phyloP scores from a whole-genome alignment of 1,284 basidiomycete species.

The Cystobasidiaceae sp. region DNA sequence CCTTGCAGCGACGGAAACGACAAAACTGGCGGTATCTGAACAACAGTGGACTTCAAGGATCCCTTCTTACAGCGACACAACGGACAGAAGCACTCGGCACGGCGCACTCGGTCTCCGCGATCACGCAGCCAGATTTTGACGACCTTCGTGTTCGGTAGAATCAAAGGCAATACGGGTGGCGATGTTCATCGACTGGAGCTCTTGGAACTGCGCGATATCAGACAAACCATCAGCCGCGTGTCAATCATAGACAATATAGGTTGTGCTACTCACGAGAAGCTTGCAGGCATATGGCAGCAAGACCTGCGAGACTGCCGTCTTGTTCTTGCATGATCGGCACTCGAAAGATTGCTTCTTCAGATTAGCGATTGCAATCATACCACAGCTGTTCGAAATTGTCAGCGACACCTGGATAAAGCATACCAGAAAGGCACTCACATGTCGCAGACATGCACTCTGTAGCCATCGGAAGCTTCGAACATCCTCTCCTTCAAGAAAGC shows the following conservation, averaged over 20 bases:
- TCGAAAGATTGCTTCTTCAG: slow-evolving; percentile 58
- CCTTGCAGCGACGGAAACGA: background rate
- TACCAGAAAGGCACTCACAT: slow-evolving; percentile 58
- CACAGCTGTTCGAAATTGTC: slow-evolving; percentile 58
- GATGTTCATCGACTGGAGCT: slow-evolving; percentile 87
- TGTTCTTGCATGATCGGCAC: slow-evolving; percentile 89
- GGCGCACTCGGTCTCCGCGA: background rate
- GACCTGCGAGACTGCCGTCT: slow-evolving; percentile 61
- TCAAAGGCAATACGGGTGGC: slow-evolving; percentile 59
- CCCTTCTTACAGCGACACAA: background rate
- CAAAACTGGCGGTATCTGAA: background rate
- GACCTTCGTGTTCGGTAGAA: slow-evolving; percentile 17
- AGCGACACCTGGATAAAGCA: slow-evolving; percentile 1
- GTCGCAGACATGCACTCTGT: slow-evolving; percentile 86
- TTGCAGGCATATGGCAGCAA: slow-evolving; percentile 55
- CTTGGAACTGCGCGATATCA: slow-evolving; percentile 47
- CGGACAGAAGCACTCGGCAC: background rate
- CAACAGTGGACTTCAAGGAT: background rate
- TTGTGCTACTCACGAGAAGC: slow-evolving; percentile 57
- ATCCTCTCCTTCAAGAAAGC: slow-evolving; percentile 57
- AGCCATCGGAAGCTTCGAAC: slow-evolving; percentile 63
- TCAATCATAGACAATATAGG: background rate
- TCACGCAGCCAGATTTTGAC: slow-evolving; percentile 21
- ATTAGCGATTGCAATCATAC: slow-evolving; percentile 90
- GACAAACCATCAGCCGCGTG: background rate